Evolutionary conservation across 768 basidiomycete species (phyloP).

Genomic region (Strobilomyces confusus): DNA sequence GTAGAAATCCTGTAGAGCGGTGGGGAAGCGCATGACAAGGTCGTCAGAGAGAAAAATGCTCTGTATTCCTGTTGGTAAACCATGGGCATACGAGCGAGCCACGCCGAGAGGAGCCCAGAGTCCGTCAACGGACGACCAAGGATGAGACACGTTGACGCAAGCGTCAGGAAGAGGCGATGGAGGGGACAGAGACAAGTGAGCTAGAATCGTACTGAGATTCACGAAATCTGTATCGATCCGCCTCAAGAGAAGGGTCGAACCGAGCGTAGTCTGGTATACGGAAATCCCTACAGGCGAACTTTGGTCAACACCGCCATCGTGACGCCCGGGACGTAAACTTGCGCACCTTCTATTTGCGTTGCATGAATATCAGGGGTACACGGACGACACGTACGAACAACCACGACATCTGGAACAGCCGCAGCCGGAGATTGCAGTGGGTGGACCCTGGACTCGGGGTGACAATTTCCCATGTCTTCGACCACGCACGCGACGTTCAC

Average conservation of each 20-base stretch:
- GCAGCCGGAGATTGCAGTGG: conserved; percentile 3
- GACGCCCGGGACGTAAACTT: background rate
- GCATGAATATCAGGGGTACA: conserved; percentile 61
- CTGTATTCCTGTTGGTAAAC: conserved; percentile 33
- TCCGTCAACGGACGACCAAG: conserved; percentile 52
- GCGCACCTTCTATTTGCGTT: conserved; percentile 66
- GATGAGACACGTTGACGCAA: conserved; percentile 48
- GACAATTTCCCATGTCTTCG: conserved; percentile 5
- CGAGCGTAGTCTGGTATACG: conserved; percentile 68
- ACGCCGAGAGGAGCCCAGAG: conserved; percentile 67
- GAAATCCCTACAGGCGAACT: conserved; percentile 51
- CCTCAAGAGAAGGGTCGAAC: conserved; percentile 53
- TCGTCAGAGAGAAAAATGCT: conserved; percentile 59
- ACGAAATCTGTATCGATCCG: conserved; percentile 80
- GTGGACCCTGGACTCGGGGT: background rate
- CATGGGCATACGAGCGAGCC: conserved; percentile 41
- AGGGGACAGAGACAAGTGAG: conserved; percentile 33
- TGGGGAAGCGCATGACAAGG: conserved; percentile 60
- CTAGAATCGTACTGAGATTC: conserved; percentile 52
- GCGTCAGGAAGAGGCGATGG: conserved; percentile 38
- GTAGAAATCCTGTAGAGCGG: conserved; percentile 56
- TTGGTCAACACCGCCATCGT: conserved; percentile 6
- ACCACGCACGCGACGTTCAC: conserved; percentile 1
- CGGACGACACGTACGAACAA: conserved; percentile 63
- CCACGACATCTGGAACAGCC: conserved; percentile 34